Percentiles rank a stretch among this genome's conserved stretches.
Conservation (phyloP, 2,329 filamentous ascomycete species). For the Neofusicoccum laricinum region DNA sequence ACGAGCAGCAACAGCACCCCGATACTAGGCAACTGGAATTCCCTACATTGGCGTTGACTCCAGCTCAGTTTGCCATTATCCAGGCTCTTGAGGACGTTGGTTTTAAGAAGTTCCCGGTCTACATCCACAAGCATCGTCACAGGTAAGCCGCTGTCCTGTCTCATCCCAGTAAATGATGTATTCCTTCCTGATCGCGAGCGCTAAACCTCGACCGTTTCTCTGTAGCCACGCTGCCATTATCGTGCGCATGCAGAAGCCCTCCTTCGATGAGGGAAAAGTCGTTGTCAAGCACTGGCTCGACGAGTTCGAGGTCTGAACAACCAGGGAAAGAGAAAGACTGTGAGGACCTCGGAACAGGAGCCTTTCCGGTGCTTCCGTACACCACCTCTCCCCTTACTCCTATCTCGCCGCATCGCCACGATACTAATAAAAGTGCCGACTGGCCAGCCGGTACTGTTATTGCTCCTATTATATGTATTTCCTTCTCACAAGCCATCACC, state of each 20-base stretch:
- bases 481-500: not conserved
- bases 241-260: constrained; percentile 62
- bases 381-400: not conserved
- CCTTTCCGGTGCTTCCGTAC: not conserved
- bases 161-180: not conserved
- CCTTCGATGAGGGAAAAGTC: constrained; percentile 71
- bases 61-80: constrained; percentile 83
- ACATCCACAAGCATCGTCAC: constrained; percentile 67
- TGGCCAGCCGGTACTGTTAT: not conserved
- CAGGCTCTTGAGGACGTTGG: constrained; percentile 65
- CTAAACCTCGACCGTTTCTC: not conserved
- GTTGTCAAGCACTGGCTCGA: constrained; percentile 80
- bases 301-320: constrained; percentile 61
- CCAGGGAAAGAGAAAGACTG: not conserved
- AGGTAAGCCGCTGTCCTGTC: not conserved
- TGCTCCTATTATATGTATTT: not conserved
- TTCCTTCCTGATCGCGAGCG: constrained; percentile 29
- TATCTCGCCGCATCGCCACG: not conserved
- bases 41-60: constrained; percentile 73
- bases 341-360: not conserved
- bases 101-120: constrained; percentile 60
- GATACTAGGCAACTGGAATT: constrained; percentile 39
- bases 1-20: constrained; percentile 9
- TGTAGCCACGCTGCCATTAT: constrained; percentile 84
- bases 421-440: not conserved